These are phyloP conservation scores for Lyophyllum shimeji DNA, from an alignment of 768 basidiomycete genomes.

Conservation along the genomic window DNA sequence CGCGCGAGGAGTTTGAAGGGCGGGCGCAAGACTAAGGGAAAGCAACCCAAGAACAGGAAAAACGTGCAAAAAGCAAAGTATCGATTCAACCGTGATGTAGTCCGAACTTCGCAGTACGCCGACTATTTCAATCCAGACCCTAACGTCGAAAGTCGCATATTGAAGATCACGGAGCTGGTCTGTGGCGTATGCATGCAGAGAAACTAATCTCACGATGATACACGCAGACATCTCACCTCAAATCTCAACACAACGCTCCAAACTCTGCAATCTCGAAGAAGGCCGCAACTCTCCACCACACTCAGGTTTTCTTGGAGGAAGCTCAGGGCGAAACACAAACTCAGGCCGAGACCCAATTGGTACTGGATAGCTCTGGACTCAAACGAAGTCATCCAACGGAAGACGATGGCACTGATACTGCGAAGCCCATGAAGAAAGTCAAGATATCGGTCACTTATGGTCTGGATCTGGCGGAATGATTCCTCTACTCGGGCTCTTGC, in stretches of 20 bases:
- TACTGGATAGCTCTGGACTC: conserved; percentile 21
- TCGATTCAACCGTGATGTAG: conserved; percentile 51
- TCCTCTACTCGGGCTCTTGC: neutral
- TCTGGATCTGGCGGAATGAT: conserved; percentile 74
- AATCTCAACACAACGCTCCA: conserved; percentile 4
- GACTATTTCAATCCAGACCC: conserved; percentile 71
- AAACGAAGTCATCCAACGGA: conserved; percentile 33
- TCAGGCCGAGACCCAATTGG: conserved; percentile 30
- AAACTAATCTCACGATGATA: conserved; percentile 2
- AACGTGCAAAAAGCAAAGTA: conserved; percentile 58
- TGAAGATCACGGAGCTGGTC: conserved; percentile 63
- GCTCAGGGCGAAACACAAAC: conserved; percentile 30
- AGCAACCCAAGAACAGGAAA: conserved; percentile 45
- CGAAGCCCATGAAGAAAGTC: conserved; percentile 53
- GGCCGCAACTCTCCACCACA: neutral
- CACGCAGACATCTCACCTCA: conserved; percentile 2
- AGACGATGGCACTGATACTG: conserved; percentile 20
- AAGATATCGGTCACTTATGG: conserved; percentile 71
- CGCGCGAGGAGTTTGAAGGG: conserved; percentile 35
- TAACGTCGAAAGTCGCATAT: conserved; percentile 55
- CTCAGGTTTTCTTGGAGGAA: conserved; percentile 7
- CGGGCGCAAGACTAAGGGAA: conserved; percentile 37
- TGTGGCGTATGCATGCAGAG: conserved; percentile 17
- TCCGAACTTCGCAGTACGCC: conserved; percentile 45
- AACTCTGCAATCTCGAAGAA: conserved; percentile 11